Evolutionary conservation across 2,329 filamentous ascomycete genomes (phyloP), one percentile per base, ranked within the genome.

Genomic region (Lecanosticta acicola): DNA sequence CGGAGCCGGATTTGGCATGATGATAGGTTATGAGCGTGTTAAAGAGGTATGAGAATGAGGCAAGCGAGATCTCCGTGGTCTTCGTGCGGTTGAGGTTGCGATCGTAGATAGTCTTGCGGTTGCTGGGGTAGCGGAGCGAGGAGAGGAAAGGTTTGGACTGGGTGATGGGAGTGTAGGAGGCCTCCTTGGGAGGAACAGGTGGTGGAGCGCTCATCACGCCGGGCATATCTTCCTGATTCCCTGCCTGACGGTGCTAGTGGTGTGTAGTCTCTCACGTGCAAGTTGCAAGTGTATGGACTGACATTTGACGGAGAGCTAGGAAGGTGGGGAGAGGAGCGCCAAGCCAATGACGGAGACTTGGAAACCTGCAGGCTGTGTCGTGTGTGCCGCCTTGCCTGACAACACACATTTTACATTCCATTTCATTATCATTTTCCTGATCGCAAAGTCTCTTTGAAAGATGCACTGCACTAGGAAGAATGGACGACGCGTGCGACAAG

Each of bases 91-190:
- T 96, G 51, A 97, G 76, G 51, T 94, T 89, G 45, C 93, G 81
- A 74, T 96, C 89, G 74, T 97, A 98, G 72, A 98, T 97, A 55
- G 89, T 95, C 73, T 97, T 97, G 72, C 89, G 88, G 68, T 83
- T 94, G 46, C 87, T 87, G 39, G 93, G 91, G 62, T 94, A 87
- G 57, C 89, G 86, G 51, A 98, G 82, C 19, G 86, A 83, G 32
- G 66, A 57, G 14, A 59, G 53, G 49, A 64, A 64, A 38, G 61
- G 59, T 39, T 62, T 61, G n/a, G 61, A 54, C 21, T 59, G 59
- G 9, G 60, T 53, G 19, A 66, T 55, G 10, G 63, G 53, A 4
- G 51, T 53, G 46, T 48, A 50, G 42, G 44, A 47, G 29, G 43
- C 20, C 39, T 49, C 48, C 41, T 54, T 50, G 4, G 43, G 43